These are phyloP conservation scores for Datisca glomerata DNA, from an alignment of 306 rosid genomes.

Conservation along the genomic window DNA sequence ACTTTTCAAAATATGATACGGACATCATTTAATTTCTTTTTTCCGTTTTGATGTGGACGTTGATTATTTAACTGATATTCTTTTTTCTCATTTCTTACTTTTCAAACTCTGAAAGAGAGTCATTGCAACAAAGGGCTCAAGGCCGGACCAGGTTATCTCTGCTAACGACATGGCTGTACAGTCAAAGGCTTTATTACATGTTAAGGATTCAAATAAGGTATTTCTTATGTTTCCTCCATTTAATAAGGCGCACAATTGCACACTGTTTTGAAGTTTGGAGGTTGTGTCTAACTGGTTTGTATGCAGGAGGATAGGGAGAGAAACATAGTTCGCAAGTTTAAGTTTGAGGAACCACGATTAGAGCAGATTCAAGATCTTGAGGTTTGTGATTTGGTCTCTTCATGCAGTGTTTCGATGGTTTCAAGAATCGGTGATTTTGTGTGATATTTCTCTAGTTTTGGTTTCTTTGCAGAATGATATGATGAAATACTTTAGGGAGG, in stretches of 20 bases:
- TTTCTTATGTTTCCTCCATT: not conserved
- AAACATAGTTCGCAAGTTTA: conserved; percentile 66
- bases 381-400: conserved; percentile 29
- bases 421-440: conserved; percentile 3
- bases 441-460: conserved; percentile 10
- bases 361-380: conserved; percentile 99
- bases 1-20: not conserved
- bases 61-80: too few species aligned
- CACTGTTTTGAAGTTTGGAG: conserved; percentile 5
- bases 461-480: conserved; percentile 64
- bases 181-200: conserved; percentile 68
- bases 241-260: conserved; percentile 3
- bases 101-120: conserved; percentile 40
- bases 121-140: conserved; percentile 36
- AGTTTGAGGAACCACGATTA: conserved; percentile 88
- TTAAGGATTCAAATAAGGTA: conserved; percentile 96
- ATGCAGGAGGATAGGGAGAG: conserved; percentile 93
- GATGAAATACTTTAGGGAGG: conserved; percentile 93
- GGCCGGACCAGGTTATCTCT: conserved; percentile 42
- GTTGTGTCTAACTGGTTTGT: conserved; percentile 9
- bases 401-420: not conserved
- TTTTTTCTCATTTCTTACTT: too few species aligned
- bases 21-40: not conserved
- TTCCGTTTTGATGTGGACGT: too few species aligned
- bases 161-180: conserved; percentile 74